Conservation (phyloP, 1,139 yeast genomes). For the Yamadazyma taylorii region DNA sequence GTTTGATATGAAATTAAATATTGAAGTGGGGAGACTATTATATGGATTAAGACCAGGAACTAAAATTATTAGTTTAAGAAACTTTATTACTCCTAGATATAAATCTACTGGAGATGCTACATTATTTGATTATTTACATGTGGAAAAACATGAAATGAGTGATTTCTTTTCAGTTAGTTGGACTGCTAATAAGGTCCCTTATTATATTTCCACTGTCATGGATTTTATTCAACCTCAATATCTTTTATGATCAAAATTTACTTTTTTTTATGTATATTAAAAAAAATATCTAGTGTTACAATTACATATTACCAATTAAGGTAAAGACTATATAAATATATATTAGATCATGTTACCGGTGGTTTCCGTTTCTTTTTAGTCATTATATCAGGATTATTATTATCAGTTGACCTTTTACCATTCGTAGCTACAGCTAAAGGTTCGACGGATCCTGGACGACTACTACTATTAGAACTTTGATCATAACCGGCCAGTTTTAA, state of each 20-base stretch:
- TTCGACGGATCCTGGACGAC: constrained; percentile 38
- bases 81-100: constrained; percentile 63
- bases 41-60: constrained; percentile 69
- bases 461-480: constrained; percentile 26
- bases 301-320: constrained; percentile 3
- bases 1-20: constrained; percentile 72
- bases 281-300: constrained; percentile 8
- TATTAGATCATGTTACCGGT: background rate
- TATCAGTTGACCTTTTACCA: constrained; percentile 9
- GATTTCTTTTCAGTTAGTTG: constrained; percentile 76
- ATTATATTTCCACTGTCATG: constrained; percentile 74
- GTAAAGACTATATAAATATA: background rate
- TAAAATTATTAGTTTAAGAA: constrained; percentile 74
- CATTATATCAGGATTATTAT: constrained; percentile 1
- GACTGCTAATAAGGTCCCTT: constrained; percentile 85
- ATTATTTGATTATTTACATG: constrained; percentile 60
- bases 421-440: constrained; percentile 20
- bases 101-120: constrained; percentile 57
- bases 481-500: constrained; percentile 23
- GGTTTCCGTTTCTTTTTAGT: constrained; percentile 6
- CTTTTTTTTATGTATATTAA: constrained; percentile 3
- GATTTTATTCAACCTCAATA: constrained; percentile 33
- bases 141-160: constrained; percentile 64
- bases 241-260: constrained; percentile 11
- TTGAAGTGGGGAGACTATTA: constrained; percentile 65